These are phyloP conservation scores for Allium cepa DNA, from an alignment of 106 monocot species.

Conservation along the genomic window DNA sequence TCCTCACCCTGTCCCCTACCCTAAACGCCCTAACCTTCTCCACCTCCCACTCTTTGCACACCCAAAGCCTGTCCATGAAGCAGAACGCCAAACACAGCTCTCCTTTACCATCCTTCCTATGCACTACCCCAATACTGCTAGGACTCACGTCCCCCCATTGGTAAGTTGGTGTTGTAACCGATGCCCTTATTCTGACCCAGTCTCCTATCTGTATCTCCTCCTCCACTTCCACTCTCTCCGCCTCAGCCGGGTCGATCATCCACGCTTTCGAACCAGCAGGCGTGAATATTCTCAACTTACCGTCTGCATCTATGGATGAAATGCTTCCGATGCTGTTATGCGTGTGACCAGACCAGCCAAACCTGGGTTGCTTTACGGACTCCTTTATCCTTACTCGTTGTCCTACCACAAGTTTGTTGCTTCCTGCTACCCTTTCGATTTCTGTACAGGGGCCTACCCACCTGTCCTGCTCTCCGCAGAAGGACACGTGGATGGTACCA, in stretches of 20 bases:
- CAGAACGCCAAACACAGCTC: slow-evolving; percentile 86
- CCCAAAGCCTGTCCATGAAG: slow-evolving; percentile 80
- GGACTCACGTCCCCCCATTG: slow-evolving; percentile 96
- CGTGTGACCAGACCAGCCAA: slow-evolving; percentile 93
- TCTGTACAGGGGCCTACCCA: slow-evolving; percentile 66
- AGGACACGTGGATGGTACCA: slow-evolving; percentile 75
- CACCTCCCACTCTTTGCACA: slow-evolving; percentile 80
- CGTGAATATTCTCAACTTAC: slow-evolving; percentile 80
- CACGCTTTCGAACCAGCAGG: slow-evolving; percentile 80
- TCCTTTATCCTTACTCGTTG: slow-evolving; percentile 64
- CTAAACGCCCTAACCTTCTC: slow-evolving; percentile 80
- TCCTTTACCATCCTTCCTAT: slow-evolving; percentile 49
- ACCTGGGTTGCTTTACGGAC: slow-evolving; percentile 75
- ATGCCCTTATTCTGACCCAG: slow-evolving; percentile 79
- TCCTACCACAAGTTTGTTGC: slow-evolving; percentile 39
- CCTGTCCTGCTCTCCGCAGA: slow-evolving; percentile 93
- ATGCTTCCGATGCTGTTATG: slow-evolving; percentile 71
- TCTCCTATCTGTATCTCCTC: slow-evolving; percentile 72
- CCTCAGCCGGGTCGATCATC: slow-evolving; percentile 95
- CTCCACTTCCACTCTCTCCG: slow-evolving; percentile 77
- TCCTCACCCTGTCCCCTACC: slow-evolving; percentile 72
- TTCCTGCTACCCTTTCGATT: slow-evolving; percentile 35
- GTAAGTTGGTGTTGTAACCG: slow-evolving; percentile 57
- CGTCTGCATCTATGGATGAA: slow-evolving; percentile 93
- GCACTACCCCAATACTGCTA: slow-evolving; percentile 77